These are phyloP conservation scores for Wickerhamiella galacta DNA, from an alignment of 805 yeast species.

Conservation along the genomic window DNA sequence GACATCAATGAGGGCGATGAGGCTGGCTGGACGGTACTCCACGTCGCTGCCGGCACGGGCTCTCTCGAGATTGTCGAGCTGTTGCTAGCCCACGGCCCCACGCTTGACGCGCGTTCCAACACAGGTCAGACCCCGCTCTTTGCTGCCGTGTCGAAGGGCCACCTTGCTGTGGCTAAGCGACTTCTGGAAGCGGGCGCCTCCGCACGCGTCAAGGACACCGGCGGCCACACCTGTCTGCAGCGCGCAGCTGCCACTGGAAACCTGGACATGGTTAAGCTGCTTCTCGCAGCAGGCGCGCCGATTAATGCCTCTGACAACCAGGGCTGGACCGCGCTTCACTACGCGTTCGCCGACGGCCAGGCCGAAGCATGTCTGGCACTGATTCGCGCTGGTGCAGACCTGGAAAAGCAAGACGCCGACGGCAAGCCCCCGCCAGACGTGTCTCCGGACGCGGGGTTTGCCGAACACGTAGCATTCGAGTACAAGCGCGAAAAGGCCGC, in stretches of 20 bases:
- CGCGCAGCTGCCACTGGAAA: conserved; percentile 75
- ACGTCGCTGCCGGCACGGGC: conserved; percentile 68
- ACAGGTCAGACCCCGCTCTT: conserved; percentile 64
- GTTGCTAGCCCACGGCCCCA: conserved; percentile 34
- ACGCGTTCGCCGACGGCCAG: conserved; percentile 80
- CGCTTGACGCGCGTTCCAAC: conserved; percentile 37
- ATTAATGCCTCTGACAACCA: conserved; percentile 45
- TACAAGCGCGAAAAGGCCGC: background rate
- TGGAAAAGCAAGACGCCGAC: conserved; percentile 28
- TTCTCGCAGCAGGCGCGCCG: conserved; percentile 42
- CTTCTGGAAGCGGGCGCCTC: conserved; percentile 46
- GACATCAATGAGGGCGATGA: conserved; percentile 63
- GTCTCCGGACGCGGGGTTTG: conserved; percentile 21
- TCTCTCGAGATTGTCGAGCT: conserved; percentile 32
- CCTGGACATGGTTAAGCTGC: conserved; percentile 33
- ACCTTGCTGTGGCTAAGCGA: conserved; percentile 34
- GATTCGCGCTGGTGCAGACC: conserved; percentile 47
- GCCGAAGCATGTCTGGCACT: conserved; percentile 55
- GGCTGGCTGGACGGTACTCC: conserved; percentile 80
- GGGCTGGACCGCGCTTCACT: conserved; percentile 82
- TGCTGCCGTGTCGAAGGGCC: conserved; percentile 57
- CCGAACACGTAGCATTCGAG: background rate
- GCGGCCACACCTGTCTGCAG: conserved; percentile 52
- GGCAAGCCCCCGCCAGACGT: conserved; percentile 41
- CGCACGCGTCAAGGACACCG: conserved; percentile 47